Conservation (phyloP, 2,329 filamentous ascomycete genomes). For the Meredithiella fracta region DNA sequence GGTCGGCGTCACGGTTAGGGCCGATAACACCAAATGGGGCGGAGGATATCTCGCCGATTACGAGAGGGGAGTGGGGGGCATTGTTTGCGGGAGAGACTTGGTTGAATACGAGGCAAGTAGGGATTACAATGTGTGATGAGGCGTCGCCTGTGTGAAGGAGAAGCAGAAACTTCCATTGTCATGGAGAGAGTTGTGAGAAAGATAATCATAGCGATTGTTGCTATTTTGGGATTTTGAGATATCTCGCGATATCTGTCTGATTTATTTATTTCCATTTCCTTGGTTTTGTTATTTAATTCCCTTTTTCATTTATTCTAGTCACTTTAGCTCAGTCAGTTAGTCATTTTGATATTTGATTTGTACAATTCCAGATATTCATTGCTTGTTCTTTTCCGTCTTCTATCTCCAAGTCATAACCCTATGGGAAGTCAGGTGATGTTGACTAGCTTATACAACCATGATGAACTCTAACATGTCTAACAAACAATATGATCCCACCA, state of each 20-base stretch:
- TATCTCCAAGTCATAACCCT: not conserved
- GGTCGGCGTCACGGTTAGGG: conserved; percentile 21
- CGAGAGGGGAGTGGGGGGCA: conserved; percentile 46
- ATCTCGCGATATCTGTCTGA: not conserved
- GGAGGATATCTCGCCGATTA: conserved; percentile 46
- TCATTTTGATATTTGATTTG: conserved; percentile 10
- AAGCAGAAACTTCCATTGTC: not conserved
- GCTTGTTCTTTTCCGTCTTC: not conserved
- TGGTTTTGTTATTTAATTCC: not conserved
- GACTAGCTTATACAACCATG: no score
- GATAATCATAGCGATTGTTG: not conserved
- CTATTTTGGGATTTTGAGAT: not conserved
- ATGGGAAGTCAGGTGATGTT: no score
- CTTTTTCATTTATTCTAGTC: conserved; percentile 6
- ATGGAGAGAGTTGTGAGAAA: not conserved
- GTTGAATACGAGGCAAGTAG: not conserved
- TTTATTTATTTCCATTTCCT: not conserved
- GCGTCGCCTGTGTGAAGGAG: not conserved
- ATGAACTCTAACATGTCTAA: no score
- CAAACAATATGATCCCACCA: not conserved
- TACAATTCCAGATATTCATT: conserved; percentile 10
- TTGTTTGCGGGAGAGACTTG: conserved; percentile 19
- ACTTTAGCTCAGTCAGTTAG: not conserved
- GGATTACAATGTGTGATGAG: not conserved
- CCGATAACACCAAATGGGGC: conserved; percentile 42